Evolutionary conservation across 2,329 filamentous ascomycete genomes (phyloP), one percentile per base, ranked within the genome.

Genomic region (Apiospora malaysiana): DNA sequence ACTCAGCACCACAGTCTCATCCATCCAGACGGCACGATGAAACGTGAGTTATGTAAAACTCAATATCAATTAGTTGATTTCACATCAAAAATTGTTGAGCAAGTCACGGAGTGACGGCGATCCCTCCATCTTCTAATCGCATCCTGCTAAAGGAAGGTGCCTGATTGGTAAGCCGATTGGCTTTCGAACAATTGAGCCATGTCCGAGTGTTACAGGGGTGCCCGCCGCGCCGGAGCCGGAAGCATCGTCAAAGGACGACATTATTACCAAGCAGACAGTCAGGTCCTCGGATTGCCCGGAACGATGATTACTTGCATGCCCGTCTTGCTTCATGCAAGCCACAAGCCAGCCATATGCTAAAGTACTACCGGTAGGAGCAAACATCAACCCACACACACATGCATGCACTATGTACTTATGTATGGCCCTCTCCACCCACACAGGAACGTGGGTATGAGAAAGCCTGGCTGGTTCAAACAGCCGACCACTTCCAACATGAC

Each of bases 91-190:
- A 6, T 59, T 59, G 27, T 37, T 59, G 51, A 59, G 51, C 2
- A 59, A 37, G 18, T 10, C 51, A 37, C 27, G 16, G 16, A 37
- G 18, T 59, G 9, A 9, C 9, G 56, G 0, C 56, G 40, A 40
- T 63, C 32, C 56, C 49, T 63, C 56, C 56, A 12, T 23, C 18
- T 63, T 14, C 32, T 63, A n/a, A 40, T 63, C 32, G 18, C 56
- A 21, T n/a, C 21, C 32, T 56, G 49, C 56, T 63, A 40, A 56
- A 56, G 0, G n/a, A 56, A 56, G 2, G 51, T 40, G 45, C 14
- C 63, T 59, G 68, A 63, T 69, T 69, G 49, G 68, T 69, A 69
- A 69, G 68, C 68, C 42, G 49, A 21, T 16, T 32, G 18, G 40
- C 32, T 32, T 16, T 56, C 21, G 46, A 21, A 25, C 23, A 59